Conservation (phyloP, 176 grass and related monocot species). For the Rhynchospora pubera region DNA sequence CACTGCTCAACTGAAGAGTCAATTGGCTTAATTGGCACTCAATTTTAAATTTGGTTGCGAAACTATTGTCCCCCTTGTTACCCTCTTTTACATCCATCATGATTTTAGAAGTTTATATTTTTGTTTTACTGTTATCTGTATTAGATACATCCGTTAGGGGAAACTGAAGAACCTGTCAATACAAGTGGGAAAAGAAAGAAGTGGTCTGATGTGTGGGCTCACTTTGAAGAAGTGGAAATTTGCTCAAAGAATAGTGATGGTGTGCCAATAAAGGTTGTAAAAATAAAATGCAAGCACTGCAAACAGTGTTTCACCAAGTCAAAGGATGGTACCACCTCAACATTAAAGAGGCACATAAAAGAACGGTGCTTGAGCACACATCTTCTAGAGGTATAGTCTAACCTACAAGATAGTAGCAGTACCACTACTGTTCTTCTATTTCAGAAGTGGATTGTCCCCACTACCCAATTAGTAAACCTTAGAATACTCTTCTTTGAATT, state of each 20-base stretch:
- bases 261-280: not conserved
- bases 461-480: too few relatives aligned
- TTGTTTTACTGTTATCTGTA: not conserved
- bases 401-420: not conserved
- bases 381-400: not conserved
- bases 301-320: not conserved
- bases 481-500: too few relatives aligned
- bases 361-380: not conserved
- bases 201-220: not conserved
- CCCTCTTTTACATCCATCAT: not conserved
- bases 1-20: not conserved
- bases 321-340: not conserved
- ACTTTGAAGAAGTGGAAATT: not conserved
- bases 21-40: not conserved
- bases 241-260: not conserved
- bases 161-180: not conserved
- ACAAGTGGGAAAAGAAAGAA: not conserved
- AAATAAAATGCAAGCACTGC: not conserved
- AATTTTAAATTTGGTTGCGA: too few relatives aligned
- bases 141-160: not conserved
- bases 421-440: not conserved
- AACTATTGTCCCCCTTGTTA: not conserved
- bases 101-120: not conserved
- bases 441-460: too few relatives aligned
- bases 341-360: conserved; percentile 1